Evolutionary conservation across 148 eudicot genomes (phyloP), one percentile per base, ranked within the genome.

Genomic region (Fagopyrum homotropicum): DNA sequence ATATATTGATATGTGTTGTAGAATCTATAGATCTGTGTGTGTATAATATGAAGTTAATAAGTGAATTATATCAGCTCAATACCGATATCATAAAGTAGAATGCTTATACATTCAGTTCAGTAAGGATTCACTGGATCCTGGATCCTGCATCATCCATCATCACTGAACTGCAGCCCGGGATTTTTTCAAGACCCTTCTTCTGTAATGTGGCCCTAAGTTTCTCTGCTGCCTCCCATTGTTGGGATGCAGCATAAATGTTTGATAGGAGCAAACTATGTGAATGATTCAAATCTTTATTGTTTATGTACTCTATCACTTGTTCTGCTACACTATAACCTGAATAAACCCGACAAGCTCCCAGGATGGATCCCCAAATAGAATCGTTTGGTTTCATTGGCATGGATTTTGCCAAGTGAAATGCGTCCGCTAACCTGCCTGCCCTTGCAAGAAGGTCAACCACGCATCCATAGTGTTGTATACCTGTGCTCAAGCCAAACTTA

Each of bases 171-270:
- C 57, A 74, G 6, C 89, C 91, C 9, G 91, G 80, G 75, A 71
- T 75, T 78, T 88, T 91, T 45, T 73, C 57, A 43, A 82, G 72
- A 29, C 86, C 85, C 60, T 72, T 81, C 40, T 79, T 73, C n/a
- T 69, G 51, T 83, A 86, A 79, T 14, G 22, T 76, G 0, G 61
- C 64, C 80, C 93, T 84, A 78, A 83, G 77, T 29, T 76, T 75
- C 77, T 86, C 90, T 64, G 89, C 88, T 75, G 80, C 85, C 72
- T 86, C 89, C 94, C 92, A 91, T 78, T 78, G 81, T 60, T 85
- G 81, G 15, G 88, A 83, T 51, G 89, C 85, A 12, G 92, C 93
- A 84, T 84, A 89, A 50, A 91, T 85, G 71, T 84, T 89, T n/a
- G 92, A 85, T 55, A 91, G 63, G 44, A 84, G 82, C 78, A 88